phyloP scores from a whole-genome alignment of 2,329 filamentous ascomycete genomes.

The Colletotrichum sp. region DNA sequence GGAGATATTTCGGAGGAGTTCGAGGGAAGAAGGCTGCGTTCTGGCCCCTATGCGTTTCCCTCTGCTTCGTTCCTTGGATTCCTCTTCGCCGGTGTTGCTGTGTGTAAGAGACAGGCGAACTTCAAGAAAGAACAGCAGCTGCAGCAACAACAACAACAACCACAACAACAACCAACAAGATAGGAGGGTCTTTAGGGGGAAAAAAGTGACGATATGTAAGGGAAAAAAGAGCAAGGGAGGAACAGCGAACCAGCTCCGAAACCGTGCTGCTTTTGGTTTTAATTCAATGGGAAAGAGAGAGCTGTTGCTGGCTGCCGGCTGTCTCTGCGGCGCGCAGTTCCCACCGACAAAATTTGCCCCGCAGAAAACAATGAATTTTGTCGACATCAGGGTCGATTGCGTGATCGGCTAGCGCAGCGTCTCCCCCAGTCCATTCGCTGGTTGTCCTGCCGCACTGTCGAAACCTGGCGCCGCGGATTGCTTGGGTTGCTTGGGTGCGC shows the following conservation, averaged over 20 bases:
- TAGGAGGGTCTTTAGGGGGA: neutral
- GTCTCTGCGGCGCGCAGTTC: neutral
- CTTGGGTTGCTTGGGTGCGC: neutral
- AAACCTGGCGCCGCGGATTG: constrained; percentile 1
- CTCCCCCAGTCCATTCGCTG: constrained; percentile 20
- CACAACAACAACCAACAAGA: neutral
- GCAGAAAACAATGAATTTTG: constrained; percentile 23
- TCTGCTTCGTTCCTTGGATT: neutral
- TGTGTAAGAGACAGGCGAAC: neutral
- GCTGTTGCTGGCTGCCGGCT: neutral
- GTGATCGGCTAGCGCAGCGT: constrained; percentile 36
- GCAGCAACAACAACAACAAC: neutral
- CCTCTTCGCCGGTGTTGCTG: neutral
- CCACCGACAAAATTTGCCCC: constrained; percentile 15
- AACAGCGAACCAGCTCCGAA: constrained; percentile 7
- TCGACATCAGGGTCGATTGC: constrained; percentile 32
- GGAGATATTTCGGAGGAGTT: neutral
- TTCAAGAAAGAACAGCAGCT: neutral
- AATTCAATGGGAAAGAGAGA: neutral
- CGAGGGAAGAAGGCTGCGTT: neutral
- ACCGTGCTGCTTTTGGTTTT: constrained; percentile 7
- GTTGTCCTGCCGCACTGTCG: constrained; percentile 9
- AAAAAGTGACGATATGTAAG: neutral
- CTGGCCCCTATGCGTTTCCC: neutral
- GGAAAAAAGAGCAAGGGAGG: neutral